Conservation (phyloP, 768 basidiomycete species). For the Boletus rubescentipes region DNA sequence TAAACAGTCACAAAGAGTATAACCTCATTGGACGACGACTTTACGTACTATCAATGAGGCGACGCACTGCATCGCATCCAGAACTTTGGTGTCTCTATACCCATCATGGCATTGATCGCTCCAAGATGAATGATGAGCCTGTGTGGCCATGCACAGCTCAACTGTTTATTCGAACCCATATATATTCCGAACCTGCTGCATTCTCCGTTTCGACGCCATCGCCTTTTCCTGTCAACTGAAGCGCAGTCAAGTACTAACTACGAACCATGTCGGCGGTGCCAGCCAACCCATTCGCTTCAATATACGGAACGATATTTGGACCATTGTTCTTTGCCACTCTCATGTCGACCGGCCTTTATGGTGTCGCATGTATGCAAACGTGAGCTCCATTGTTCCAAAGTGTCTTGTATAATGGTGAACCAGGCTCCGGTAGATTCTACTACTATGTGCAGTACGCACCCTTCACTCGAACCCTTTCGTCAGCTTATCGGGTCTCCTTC, state of each 20-base stretch:
- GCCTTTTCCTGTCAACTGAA: neutral
- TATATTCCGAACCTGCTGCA: neutral
- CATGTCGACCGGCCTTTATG: neutral
- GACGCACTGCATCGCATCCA: too few relatives aligned
- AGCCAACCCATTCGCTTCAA: neutral
- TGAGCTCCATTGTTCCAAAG: neutral
- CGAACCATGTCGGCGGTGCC: neutral
- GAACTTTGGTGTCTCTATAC: too few relatives aligned
- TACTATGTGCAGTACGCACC: conserved; percentile 6
- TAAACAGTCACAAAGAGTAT: too few relatives aligned
- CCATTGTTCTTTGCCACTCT: neutral
- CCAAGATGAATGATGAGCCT: too few relatives aligned
- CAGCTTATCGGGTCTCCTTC: too few relatives aligned
- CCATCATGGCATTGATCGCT: too few relatives aligned
- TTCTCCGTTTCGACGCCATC: neutral
- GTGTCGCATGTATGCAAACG: conserved; percentile 11
- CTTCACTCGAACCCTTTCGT: accelerated
- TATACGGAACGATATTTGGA: neutral
- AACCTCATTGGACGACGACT: too few relatives aligned
- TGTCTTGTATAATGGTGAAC: too few relatives aligned
- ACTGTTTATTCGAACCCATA: too few relatives aligned
- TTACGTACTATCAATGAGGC: too few relatives aligned
- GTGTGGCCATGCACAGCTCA: too few relatives aligned
- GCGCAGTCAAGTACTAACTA: neutral
- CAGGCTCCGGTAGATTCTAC: conserved; percentile 4